phyloP scores from a whole-genome alignment of 371 early-diverging fungal species.

The Actinomucor elegans region DNA sequence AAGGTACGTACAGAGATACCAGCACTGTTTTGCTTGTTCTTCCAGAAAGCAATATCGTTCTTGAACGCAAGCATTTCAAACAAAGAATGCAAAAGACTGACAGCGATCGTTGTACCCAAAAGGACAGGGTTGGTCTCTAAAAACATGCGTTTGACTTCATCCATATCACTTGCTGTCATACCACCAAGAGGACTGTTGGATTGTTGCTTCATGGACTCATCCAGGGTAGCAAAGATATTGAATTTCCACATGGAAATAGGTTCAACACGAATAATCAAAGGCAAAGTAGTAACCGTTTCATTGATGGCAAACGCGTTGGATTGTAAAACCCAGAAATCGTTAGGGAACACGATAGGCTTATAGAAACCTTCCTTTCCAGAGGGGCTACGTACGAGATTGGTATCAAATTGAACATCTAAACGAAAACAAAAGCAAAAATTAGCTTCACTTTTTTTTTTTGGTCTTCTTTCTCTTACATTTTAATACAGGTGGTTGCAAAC shows the following conservation, averaged over 20 bases:
- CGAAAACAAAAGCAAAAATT: too few species aligned
- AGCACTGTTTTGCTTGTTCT: constrained; percentile 73
- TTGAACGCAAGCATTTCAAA: constrained; percentile 96
- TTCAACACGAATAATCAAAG: constrained; percentile 66
- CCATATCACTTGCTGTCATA: constrained; percentile 60
- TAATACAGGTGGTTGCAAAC: constrained; percentile 53
- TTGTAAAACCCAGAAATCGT: constrained; percentile 89
- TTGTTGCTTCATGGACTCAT: constrained; percentile 68
- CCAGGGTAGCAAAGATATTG: constrained; percentile 59
- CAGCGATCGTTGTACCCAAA: constrained; percentile 74
- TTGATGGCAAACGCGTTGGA: constrained; percentile 75
- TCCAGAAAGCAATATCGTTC: constrained; percentile 94
- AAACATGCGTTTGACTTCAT: constrained; percentile 79
- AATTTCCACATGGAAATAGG: constrained; percentile 79
- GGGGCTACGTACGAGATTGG: constrained; percentile 28
- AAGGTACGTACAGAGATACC: constrained; percentile 88
- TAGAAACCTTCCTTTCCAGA: constrained; percentile 52
- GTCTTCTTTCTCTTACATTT: constrained; percentile 45
- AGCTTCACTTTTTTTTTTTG: too few species aligned
- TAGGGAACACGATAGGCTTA: constrained; percentile 75
- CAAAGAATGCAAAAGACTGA: constrained; percentile 80
- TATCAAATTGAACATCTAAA: constrained; percentile 56
- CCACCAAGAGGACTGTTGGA: constrained; percentile 67
- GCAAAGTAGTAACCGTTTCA: constrained; percentile 67
- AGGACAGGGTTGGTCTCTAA: constrained; percentile 88